Base-by-base conservation (phyloP, 1,284 basidiomycete species). In the Irpex rosettiformis region DNA sequence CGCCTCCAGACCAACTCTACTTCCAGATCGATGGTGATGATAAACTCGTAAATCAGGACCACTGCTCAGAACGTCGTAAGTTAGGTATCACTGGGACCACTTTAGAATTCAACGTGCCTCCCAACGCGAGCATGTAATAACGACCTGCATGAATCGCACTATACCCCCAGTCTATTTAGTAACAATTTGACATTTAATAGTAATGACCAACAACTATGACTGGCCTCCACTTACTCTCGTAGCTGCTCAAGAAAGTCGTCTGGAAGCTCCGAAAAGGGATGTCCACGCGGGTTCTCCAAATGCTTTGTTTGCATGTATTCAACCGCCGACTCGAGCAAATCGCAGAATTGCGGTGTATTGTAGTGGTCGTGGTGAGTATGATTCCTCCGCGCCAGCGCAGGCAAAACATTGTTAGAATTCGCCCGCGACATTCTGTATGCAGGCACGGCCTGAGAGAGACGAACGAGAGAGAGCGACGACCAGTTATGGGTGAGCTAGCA, bases 31-130 rank as follows among this genome's bases (percentile, higher is more conserved):
- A 57, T 5, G 7, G 56, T 52, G 18, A 52, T 28, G 11, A 27
- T 11, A 28, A 52, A 52, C 22, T 57, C 56, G 47, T 57, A 57
- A 11, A 57, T 30, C 28, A 57, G 28, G 13, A 57, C n/a, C 16
- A 57, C 56, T 57, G 24, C n/a, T n/a, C n/a, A n/a, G n/a, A n/a
- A n/a, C 8, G 21, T 13, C 18, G 13, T 22, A 24, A 29, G 18
- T 16, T 48, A n/a, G n/a, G 10, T 11, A 43, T 6, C 8, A 13
- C 21, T 48, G 11, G 30, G 13, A 49, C n/a, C n/a, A 37, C 30
- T 37, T n/a, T 21, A 49, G 5, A 13, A 43, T 27, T 45, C 1
- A 18, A 21, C 5, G 7, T 25, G 18, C 56, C 33, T 11, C 30
- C 56, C 11, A 43, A 22, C 5, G 56, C 56, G 11, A 57, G 56